Evolutionary conservation across 768 basidiomycete species (phyloP), one percentile per base, ranked within the genome.

Genomic region (Kwoniella mangroviensis): DNA sequence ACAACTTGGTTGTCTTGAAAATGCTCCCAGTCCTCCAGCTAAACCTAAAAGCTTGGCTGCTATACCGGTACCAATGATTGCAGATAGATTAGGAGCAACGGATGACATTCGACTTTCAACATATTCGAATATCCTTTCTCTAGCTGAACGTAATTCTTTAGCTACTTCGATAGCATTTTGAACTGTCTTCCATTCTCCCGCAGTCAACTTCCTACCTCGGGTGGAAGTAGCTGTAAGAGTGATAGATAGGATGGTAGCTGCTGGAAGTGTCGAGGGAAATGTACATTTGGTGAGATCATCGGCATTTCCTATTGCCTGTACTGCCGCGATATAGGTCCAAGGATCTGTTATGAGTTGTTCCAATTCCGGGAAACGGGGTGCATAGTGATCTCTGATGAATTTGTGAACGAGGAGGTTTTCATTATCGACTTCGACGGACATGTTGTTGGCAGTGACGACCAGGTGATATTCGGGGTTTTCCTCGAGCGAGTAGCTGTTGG

Each of bases 101-200:
- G 94, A 89, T 85, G 93, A 93, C 93, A 99, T 98, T 86, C 97
- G 89, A 78, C 93, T 96, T 87, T 95, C 96, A 84, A 99, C 97
- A 88, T 98, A 99, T 87, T 92, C 90, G 85, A 98, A 96, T 78
- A 98, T 99, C 92, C 90, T 92, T 85, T 93, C 93, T 63, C 94
- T 89, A 1, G 92, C 91, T 73, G 92, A 91, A 79, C 98, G 92
- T 45, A 99, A 84, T 58, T 90, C 87, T 80, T 92, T 92, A 2
- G 94, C 92, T 60, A 98, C 88, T 77, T 93, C 91, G 80, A 93
- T 94, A 9, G 96, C 96, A 40, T 87, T 87, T 74, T 92, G 86
- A 1, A 98, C 91, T 2, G 92, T 90, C 43, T 84, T 82, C 94
- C 94, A 98, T 75, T 90, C 88, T 4, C 85, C 84, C 6, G 89